Base-by-base conservation (phyloP, 2,329 filamentous ascomycete genomes). In the Gaeumannomyces tritici region DNA sequence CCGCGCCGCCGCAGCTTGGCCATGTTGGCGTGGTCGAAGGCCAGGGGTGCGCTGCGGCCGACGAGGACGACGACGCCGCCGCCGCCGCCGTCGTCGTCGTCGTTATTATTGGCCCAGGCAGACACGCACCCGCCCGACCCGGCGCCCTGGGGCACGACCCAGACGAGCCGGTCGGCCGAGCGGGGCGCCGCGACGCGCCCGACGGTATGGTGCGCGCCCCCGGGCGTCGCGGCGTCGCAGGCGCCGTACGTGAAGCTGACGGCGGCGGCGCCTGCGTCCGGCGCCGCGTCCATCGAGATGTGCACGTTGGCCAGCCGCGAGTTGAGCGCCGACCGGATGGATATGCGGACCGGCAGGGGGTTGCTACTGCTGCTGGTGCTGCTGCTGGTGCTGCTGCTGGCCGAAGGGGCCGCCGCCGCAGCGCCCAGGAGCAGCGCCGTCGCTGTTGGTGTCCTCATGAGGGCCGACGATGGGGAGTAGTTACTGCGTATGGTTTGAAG, bases 231-330 rank as follows among this genome's bases (percentile, higher is more conserved):
- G 1, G 62, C 29, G 27, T n/a, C 26, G 62, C 65, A 66, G 12
- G 64, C 57, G 9, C 64, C 65, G 57, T 66, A 66, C 9, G 62
- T 56, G 58, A 61, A 63, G 57, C 57, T 59, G 63, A 66, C 57
- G 42, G 60, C 11, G 2, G 7, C 26, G 21, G n/a, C 24, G 6
- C 5, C 59, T 1, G 9, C 59, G 12, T 54, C 24, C 11, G 35
- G 35, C 18, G 26, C 24, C 12, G 21, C 2, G 31, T 62, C 61
- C 18, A 67, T 62, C 7, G 62, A 58, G 42, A 68, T 58, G 60
- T 66, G 65, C n/a, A 66, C 26, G 61, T 66, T 66, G 61, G 65
- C 64, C 28, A 66, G 59, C 18, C 62, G 61, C 11, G 65, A 65
- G 55, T 62, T 33, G 7, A 66, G 55, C 8, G 27, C 26, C 13